phyloP scores from a whole-genome alignment of 2,329 filamentous ascomycete genomes.

The Pleomassaria siparia region DNA sequence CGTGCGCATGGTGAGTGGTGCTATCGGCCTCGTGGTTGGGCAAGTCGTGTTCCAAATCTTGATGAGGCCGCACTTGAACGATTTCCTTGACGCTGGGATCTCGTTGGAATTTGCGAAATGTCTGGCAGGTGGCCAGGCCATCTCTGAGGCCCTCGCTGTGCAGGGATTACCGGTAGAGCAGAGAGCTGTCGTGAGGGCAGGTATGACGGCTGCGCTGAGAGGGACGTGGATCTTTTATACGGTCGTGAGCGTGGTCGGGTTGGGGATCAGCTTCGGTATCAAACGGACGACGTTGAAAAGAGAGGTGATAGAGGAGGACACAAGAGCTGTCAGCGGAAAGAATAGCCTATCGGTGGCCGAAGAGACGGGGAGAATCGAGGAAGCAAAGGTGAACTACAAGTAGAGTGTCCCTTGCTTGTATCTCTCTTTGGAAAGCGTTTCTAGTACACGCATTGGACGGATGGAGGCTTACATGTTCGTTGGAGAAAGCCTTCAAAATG shows the following conservation, averaged over 20 bases:
- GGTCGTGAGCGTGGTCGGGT: constrained; percentile 40
- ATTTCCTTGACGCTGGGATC: constrained; percentile 24
- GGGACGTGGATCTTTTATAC: constrained; percentile 57
- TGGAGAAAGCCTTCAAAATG: too few species aligned
- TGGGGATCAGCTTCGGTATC: constrained; percentile 37
- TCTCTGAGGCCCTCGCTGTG: constrained; percentile 31
- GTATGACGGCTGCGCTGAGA: constrained; percentile 47
- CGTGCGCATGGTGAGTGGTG: constrained; percentile 47
- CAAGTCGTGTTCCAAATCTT: constrained; percentile 56
- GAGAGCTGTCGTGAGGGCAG: constrained; percentile 41
- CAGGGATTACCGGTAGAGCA: constrained; percentile 30
- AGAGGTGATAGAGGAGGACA: constrained; percentile 5
- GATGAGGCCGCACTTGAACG: constrained; percentile 53
- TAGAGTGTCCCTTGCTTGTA: background rate
- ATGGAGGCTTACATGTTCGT: too few species aligned
- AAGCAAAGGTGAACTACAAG: background rate
- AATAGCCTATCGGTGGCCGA: background rate
- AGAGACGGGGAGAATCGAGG: background rate
- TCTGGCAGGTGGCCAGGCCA: constrained; percentile 34
- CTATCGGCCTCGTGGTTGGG: constrained; percentile 53
- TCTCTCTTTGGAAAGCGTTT: background rate
- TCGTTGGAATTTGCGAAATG: constrained; percentile 18
- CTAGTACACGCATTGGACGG: background rate
- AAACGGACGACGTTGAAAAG: constrained; percentile 28
- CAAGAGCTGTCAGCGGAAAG: background rate